Percentiles rank a stretch among this genome's conserved stretches.
phyloP scores from a whole-genome alignment of 2,329 filamentous ascomycete genomes.

The Fusarium mangiferae region DNA sequence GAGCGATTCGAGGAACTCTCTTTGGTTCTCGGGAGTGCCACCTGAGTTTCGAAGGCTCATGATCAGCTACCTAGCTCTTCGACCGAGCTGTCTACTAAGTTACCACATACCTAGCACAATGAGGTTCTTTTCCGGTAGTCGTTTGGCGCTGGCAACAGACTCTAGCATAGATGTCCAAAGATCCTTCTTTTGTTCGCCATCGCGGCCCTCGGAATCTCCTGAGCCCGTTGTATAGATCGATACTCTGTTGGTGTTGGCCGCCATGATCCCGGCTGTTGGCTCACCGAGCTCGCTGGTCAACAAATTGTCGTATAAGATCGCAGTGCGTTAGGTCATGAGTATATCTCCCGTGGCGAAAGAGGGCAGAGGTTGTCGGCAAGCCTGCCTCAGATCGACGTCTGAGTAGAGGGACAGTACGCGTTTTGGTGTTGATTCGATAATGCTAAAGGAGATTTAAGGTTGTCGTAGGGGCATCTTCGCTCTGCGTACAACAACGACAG shows the following conservation, averaged over 20 bases:
- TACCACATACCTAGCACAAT: slow-evolving; percentile 77
- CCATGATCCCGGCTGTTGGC: slow-evolving; percentile 52
- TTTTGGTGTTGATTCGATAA: slow-evolving; percentile 28
- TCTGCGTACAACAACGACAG: slow-evolving; percentile 15
- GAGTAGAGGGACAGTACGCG: slow-evolving; percentile 35
- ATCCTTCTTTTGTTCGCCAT: slow-evolving; percentile 82
- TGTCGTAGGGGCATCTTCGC: slow-evolving; percentile 45
- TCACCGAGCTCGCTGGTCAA: slow-evolving; percentile 25
- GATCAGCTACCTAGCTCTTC: slow-evolving; percentile 44
- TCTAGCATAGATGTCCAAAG: slow-evolving; percentile 96
- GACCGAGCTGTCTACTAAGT: not conserved
- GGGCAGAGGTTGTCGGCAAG: slow-evolving; percentile 1
- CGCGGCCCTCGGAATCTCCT: slow-evolving; percentile 65
- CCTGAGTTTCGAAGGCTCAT: slow-evolving; percentile 58
- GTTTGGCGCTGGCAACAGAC: slow-evolving; percentile 87
- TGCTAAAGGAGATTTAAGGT: slow-evolving; percentile 39
- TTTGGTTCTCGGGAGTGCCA: slow-evolving; percentile 83
- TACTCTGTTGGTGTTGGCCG: slow-evolving; percentile 64
- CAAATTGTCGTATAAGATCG: slow-evolving; percentile 5
- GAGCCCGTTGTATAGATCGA: slow-evolving; percentile 69
- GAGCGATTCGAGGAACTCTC: slow-evolving; percentile 80
- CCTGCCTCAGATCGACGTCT: not conserved
- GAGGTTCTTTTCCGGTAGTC: slow-evolving; percentile 90
- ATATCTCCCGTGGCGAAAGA: not conserved
- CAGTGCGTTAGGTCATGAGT: slow-evolving; percentile 24